Conservation (phyloP, 495 filamentous ascomycete genomes). For the Filosporella fistucella region DNA sequence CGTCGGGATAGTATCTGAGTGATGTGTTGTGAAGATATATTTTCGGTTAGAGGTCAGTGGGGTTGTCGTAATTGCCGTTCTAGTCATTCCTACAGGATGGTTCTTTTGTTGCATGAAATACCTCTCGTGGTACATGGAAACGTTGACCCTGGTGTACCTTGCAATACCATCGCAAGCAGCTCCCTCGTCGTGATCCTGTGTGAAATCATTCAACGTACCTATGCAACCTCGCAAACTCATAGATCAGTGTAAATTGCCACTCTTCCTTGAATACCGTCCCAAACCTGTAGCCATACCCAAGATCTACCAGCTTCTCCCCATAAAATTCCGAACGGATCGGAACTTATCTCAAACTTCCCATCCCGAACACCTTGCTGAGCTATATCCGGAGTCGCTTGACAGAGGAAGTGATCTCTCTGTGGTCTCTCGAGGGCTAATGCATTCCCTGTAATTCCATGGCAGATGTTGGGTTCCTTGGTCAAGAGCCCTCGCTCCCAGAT, state of each 20-base stretch:
- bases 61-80: no score
- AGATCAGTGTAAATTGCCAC: conserved; percentile 43
- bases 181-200: no score
- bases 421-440: conserved; percentile 36
- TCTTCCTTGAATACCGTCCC: conserved; percentile 32
- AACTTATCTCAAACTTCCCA: conserved; percentile 29
- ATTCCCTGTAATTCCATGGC: conserved; percentile 62
- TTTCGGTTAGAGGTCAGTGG: no score
- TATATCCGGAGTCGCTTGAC: conserved; percentile 42
- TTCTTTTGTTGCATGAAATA: no score
- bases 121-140: no score
- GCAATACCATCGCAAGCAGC: no score
- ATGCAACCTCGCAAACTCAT: background rate
- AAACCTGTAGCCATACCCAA: conserved; percentile 41
- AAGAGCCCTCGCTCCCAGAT: conserved; percentile 49
- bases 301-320: conserved; percentile 43
- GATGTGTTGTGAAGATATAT: no score
- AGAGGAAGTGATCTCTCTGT: conserved; percentile 44
- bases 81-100: no score
- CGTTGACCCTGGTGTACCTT: no score
- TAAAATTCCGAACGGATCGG: conserved; percentile 34
- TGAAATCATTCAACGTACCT: background rate
- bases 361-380: conserved; percentile 41
- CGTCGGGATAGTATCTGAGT: no score
- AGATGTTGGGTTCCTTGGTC: conserved; percentile 58